Evolutionary conservation across 2,329 filamentous ascomycete genomes (phyloP).

Genomic region (Alternaria postmessia): DNA sequence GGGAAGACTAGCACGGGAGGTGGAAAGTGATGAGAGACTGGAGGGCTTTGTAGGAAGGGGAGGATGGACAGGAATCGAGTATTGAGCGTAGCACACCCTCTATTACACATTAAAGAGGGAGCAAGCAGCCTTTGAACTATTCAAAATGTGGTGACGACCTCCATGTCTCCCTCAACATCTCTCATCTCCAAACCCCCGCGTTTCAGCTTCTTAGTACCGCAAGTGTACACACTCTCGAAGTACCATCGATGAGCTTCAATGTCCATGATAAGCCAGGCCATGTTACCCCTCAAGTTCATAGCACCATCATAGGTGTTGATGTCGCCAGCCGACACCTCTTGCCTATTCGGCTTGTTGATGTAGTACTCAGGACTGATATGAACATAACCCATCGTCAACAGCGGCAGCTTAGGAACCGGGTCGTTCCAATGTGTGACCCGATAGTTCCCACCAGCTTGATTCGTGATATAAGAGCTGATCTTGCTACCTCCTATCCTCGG

Average conservation of each 20-base stretch:
- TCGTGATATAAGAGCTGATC: conserved; percentile 65
- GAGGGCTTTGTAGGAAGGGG: neutral
- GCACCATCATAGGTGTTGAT: conserved; percentile 34
- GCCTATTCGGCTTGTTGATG: conserved; percentile 36
- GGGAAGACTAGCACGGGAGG: neutral
- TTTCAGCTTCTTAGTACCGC: conserved; percentile 26
- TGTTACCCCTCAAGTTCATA: conserved; percentile 41
- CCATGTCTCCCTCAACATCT: conserved; percentile 15
- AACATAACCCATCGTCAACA: conserved; percentile 66
- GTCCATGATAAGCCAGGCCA: conserved; percentile 39
- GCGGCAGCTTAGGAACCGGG: conserved; percentile 72
- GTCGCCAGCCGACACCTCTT: conserved; percentile 29
- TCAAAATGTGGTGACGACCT: conserved; percentile 26
- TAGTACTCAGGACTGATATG: conserved; percentile 76
- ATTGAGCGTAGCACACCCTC: neutral
- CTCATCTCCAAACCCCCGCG: conserved; percentile 17
- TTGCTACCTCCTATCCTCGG: conserved; percentile 71
- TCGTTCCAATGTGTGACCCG: conserved; percentile 74
- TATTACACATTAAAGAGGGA: neutral
- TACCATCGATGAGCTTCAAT: conserved; percentile 49
- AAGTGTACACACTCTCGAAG: conserved; percentile 35
- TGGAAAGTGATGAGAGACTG: neutral
- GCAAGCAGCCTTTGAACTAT: neutral
- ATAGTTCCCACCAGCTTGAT: conserved; percentile 63
- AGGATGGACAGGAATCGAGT: neutral